phyloP scores from a whole-genome alignment of 768 basidiomycete genomes.

The Suillus plorans region DNA sequence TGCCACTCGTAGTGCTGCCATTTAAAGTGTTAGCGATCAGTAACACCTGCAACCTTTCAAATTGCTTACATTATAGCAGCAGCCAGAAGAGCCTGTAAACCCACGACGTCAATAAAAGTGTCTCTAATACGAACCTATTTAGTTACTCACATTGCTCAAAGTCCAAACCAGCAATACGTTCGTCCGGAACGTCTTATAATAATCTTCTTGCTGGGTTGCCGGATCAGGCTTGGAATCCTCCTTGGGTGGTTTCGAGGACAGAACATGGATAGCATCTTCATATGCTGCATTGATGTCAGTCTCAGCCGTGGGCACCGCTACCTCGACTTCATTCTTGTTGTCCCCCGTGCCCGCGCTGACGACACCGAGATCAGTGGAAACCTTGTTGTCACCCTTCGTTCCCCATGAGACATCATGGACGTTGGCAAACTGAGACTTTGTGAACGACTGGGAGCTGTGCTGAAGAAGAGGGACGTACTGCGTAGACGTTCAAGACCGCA shows the following conservation, averaged over 20 bases:
- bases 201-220: slow-evolving; percentile 75
- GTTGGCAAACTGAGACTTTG: slow-evolving; percentile 63
- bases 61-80: slow-evolving; percentile 68
- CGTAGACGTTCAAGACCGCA: slow-evolving; percentile 89
- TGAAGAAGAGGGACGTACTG: slow-evolving; percentile 37
- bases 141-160: slow-evolving; percentile 65
- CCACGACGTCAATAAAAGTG: slow-evolving; percentile 11
- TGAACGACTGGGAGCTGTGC: slow-evolving; percentile 5
- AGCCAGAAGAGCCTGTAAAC: slow-evolving; percentile 60
- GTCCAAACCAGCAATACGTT: slow-evolving; percentile 90
- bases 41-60: background rate
- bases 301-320: slow-evolving; percentile 80
- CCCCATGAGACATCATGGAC: slow-evolving; percentile 95
- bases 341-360: slow-evolving; percentile 57
- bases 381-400: slow-evolving; percentile 92
- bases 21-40: slow-evolving; percentile 1
- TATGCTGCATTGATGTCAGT: slow-evolving; percentile 89
- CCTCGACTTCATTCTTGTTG: slow-evolving; percentile 82
- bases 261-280: slow-evolving; percentile 84
- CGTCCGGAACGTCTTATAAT: slow-evolving; percentile 86
- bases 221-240: slow-evolving; percentile 61
- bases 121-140: background rate
- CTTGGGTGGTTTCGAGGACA: slow-evolving; percentile 78
- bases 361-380: slow-evolving; percentile 81
- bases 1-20: slow-evolving; percentile 41